Conservation (phyloP, 192 early-diverging fungal species). For the Linnemannia zychae region DNA sequence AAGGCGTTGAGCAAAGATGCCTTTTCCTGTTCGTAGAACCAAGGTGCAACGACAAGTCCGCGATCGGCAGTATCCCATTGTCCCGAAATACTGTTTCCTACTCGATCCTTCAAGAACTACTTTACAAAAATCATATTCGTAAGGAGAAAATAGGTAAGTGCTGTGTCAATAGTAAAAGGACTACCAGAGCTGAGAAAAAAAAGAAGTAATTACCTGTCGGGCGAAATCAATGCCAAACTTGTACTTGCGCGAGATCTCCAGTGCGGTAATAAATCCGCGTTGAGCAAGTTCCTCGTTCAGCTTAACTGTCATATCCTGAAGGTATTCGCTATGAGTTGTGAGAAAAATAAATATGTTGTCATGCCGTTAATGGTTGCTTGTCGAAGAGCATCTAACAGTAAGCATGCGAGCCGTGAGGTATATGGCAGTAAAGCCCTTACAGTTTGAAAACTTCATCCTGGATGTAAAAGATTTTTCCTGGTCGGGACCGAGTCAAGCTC, state of each 20-base stretch:
- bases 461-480: conserved; percentile 17
- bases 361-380: not conserved
- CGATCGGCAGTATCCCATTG: conserved; percentile 46
- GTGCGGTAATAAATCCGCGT: conserved; percentile 17
- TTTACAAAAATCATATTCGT: not conserved
- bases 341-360: not conserved
- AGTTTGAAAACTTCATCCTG: conserved; percentile 44
- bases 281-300: conserved; percentile 24
- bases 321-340: conserved; percentile 22
- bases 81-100: conserved; percentile 35
- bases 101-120: conserved; percentile 45
- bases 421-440: not conserved
- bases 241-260: conserved; percentile 30
- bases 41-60: conserved; percentile 26
- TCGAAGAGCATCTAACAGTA: not conserved
- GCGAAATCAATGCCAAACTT: conserved; percentile 43
- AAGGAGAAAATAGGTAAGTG: not conserved
- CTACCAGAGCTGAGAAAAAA: not conserved
- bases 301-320: conserved; percentile 17
- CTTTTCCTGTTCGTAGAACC: conserved; percentile 36
- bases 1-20: not conserved
- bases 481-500: conserved; percentile 18
- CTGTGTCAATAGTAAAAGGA: not conserved
- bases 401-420: not conserved
- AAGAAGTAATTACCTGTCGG: conserved; percentile 23